Percentiles rank a stretch among this genome's conserved stretches.
Evolutionary conservation across 139 green algal genomes (phyloP).

Genomic region (Volvox africanus): DNA sequence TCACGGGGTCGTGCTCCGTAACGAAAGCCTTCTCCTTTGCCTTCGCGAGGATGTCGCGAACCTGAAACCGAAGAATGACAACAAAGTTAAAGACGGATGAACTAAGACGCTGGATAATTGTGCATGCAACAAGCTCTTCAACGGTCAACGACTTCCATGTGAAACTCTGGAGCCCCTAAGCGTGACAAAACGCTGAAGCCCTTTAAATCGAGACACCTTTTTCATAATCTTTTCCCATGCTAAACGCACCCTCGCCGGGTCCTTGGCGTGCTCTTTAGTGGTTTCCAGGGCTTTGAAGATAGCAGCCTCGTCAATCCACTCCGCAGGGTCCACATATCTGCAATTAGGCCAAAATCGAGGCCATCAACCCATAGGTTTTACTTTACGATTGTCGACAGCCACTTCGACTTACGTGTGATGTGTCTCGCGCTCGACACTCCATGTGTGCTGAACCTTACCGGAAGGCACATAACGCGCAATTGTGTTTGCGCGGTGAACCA

Average conservation of each 20-base stretch:
- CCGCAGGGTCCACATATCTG: constrained; percentile 41
- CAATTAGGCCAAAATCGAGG: too few species aligned
- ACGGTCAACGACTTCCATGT: too few species aligned
- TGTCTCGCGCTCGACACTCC: constrained; percentile 69
- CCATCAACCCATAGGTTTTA: background rate
- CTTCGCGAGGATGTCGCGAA: constrained; percentile 64
- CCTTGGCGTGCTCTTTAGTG: constrained; percentile 63
- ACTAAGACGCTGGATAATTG: too few species aligned
- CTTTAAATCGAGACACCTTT: too few species aligned
- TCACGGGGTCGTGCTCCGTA: constrained; percentile 32
- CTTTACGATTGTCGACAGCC: too few species aligned
- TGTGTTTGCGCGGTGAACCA: background rate
- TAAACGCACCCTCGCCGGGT: constrained; percentile 39
- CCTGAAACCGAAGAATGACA: background rate
- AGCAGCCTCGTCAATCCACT: constrained; percentile 67
- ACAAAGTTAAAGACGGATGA: too few species aligned
- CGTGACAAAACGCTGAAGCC: too few species aligned
- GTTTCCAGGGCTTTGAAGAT: constrained; percentile 65
- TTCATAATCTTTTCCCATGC: too few species aligned
- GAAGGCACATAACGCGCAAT: background rate
- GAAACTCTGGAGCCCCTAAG: too few species aligned
- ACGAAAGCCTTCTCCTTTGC: constrained; percentile 72
- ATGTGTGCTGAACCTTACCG: constrained; percentile 39
- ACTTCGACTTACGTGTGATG: constrained; percentile 39
- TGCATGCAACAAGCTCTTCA: too few species aligned